Evolutionary conservation across 1,284 basidiomycete genomes (phyloP), one percentile per base, ranked within the genome.

Genomic region (Sparassis latifolia): DNA sequence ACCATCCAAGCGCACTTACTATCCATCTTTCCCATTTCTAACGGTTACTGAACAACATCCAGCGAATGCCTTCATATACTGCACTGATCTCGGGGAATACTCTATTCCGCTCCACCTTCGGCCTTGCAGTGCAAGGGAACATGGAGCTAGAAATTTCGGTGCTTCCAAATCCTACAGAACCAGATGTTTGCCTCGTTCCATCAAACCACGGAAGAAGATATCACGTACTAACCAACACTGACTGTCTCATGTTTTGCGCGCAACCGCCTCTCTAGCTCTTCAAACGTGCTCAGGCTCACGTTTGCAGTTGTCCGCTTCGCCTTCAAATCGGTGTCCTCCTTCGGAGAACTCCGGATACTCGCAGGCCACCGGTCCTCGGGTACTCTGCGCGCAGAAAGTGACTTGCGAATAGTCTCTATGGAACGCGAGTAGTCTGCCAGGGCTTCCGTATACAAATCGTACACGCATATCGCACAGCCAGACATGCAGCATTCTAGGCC

Each of bases 401-500:
- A 71, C 3, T 64, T 54, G 10, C 78, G 79, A 2, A 92, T 69
- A 0, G 70, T 59, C 1, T 62, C 61, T 1, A 93, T 58, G 1
- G 82, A 74, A 5, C 75, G 69, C 33, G 77, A 76, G 67, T 92
- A 92, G 9, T 73, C 73, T n/a, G 75, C 71, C 3, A 91, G 66
- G 1, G 87, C 80, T 45, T 92, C 90, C 49, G 86, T 80, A 66
- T 94, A 92, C 30, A 94, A 69, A 58, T 92, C 91, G 65, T 94
- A 89, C 5, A 94, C 88, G 66, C 92, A 95, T 35, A 92, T 71
- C 0, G 90, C 88, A 60, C 92, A 95, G 32, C 90, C 90, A 6
- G 89, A 92, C 90, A 92, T 93, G 69, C 92, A 94, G 67, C 92
- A 93, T 68, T 92, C 89, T 92, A 57, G 3, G 27, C 32, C n/a